Conservation (phyloP, 441 rosid species). For the Populus hybrid region DNA sequence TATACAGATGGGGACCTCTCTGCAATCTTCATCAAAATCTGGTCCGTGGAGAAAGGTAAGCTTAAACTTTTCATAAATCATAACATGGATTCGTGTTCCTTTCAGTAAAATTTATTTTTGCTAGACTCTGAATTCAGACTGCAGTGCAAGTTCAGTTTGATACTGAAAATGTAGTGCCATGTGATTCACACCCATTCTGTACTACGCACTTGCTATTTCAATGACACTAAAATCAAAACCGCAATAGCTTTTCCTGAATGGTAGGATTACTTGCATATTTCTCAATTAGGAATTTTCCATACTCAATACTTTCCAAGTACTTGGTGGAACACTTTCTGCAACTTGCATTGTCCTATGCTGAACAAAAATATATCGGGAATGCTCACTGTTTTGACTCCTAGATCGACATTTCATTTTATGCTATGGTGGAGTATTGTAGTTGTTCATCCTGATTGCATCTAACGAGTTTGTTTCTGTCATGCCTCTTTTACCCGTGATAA, state of each 20-base stretch:
- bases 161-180: not conserved
- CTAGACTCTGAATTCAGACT: not conserved
- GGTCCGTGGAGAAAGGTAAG: conserved; percentile 93
- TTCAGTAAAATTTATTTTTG: not conserved
- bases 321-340: not conserved
- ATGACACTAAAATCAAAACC: not conserved
- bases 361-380: not conserved
- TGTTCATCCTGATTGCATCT: not conserved
- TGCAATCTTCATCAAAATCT: conserved; percentile 52
- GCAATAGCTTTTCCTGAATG: not conserved
- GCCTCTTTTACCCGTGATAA: not conserved
- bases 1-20: conserved; percentile 49
- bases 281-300: not conserved
- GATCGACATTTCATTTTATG: not conserved
- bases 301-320: not conserved
- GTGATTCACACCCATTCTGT: not conserved
- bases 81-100: not conserved
- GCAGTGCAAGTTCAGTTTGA: not conserved
- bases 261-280: not conserved
- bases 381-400: not conserved
- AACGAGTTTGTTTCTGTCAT: not conserved
- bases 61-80: not conserved
- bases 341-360: not conserved
- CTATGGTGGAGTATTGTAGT: not conserved
- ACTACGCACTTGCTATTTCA: not conserved